Conservation (phyloP, 495 filamentous ascomycete genomes). For the Aspergillus diversus region DNA sequence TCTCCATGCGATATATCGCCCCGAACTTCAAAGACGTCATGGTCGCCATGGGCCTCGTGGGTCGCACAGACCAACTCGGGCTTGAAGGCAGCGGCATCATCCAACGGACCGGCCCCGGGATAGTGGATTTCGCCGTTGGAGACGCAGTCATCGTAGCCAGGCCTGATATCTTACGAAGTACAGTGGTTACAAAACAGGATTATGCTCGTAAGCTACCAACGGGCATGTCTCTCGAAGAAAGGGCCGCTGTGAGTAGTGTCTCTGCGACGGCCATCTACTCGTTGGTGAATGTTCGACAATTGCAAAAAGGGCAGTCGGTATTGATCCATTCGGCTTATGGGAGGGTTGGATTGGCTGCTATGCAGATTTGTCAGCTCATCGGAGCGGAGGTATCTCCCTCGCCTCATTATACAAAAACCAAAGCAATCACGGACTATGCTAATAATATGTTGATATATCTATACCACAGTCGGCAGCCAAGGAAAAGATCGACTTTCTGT, state of each 20-base stretch:
- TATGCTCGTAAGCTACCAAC: slow-evolving; percentile 34
- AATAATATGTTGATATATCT: no score
- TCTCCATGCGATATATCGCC: no score
- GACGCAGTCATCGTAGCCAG: slow-evolving; percentile 34
- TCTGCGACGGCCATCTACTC: slow-evolving; percentile 45
- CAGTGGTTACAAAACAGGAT: no score
- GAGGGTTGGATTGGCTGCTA: slow-evolving; percentile 28
- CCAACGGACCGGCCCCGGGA: slow-evolving; percentile 37
- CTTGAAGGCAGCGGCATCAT: slow-evolving; percentile 44
- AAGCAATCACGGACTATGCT: no score
- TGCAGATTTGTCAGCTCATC: slow-evolving; percentile 19
- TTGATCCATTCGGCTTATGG: slow-evolving; percentile 33
- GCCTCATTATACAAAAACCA: no score
- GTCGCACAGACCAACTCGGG: slow-evolving; percentile 1
- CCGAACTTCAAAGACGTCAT: slow-evolving; percentile 38
- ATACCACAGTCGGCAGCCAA: no score
- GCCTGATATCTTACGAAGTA: background rate
- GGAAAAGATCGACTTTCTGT: slow-evolving; percentile 39
- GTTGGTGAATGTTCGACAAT: slow-evolving; percentile 32
- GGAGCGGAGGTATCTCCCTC: slow-evolving; percentile 27
- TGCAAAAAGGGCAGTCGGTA: slow-evolving; percentile 28
- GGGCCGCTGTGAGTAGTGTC: slow-evolving; percentile 44
- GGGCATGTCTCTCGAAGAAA: slow-evolving; percentile 30
- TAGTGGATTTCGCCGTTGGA: slow-evolving; percentile 38
- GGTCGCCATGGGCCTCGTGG: slow-evolving; percentile 34